Conservation (phyloP, 2,329 filamentous ascomycete genomes). For the Fusarium burgessii region DNA sequence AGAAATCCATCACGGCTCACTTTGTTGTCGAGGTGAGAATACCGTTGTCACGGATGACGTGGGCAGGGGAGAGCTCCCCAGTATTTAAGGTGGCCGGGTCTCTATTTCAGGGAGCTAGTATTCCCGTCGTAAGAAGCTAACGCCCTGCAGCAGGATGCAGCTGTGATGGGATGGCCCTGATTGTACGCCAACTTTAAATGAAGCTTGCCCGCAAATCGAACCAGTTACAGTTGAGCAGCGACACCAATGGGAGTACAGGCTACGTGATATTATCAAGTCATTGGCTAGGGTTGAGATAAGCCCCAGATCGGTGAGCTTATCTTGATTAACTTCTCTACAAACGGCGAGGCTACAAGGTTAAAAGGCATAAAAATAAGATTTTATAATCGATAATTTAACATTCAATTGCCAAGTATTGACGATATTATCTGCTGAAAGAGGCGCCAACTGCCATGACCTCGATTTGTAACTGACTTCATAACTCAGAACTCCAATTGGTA, state of each 20-base stretch:
- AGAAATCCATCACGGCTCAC: conserved; percentile 38
- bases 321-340: neutral
- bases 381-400: neutral
- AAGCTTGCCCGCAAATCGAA: conserved; percentile 17
- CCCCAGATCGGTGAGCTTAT: conserved; percentile 6
- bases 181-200: conserved; percentile 28
- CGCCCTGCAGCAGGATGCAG: conserved; percentile 26
- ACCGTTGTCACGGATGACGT: conserved; percentile 11
- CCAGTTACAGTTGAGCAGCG: conserved; percentile 28
- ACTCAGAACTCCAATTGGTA: too few relatives aligned
- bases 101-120: neutral
- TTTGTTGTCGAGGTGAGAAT: conserved; percentile 1
- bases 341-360: neutral
- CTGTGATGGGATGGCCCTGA: conserved; percentile 11
- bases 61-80: conserved; percentile 13
- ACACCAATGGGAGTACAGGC: conserved; percentile 1
- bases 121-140: conserved; percentile 5
- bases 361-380: neutral
- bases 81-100: conserved; percentile 22
- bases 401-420: neutral
- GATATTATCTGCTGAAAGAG: too few relatives aligned
- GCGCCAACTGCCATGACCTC: too few relatives aligned
- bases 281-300: conserved; percentile 13
- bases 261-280: neutral
- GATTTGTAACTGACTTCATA: too few relatives aligned